Percentiles rank a stretch among this genome's conserved stretches.
Conservation (phyloP, 2,329 filamentous ascomycete genomes). For the Cladosporium colombiae region DNA sequence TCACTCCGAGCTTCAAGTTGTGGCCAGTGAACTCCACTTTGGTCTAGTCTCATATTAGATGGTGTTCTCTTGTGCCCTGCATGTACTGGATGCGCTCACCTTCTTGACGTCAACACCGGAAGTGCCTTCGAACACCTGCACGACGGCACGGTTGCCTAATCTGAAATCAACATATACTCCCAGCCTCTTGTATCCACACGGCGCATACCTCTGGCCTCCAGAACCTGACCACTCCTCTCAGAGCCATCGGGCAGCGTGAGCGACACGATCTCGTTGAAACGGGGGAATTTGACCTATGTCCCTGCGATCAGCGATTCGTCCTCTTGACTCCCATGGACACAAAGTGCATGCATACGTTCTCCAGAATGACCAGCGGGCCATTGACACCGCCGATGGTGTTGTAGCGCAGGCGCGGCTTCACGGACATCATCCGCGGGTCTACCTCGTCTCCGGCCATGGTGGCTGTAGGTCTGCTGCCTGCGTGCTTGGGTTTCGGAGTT, state of each 20-base stretch:
- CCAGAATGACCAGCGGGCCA: conserved; percentile 93
- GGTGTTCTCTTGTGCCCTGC: neutral
- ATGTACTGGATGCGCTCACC: conserved; percentile 46
- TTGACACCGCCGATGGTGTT: conserved; percentile 99
- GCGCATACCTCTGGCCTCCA: conserved; percentile 87
- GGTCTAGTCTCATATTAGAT: conserved; percentile 58
- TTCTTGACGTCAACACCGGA: conserved; percentile 98
- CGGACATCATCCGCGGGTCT: conserved; percentile 54
- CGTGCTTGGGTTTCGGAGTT: neutral
- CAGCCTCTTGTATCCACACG: neutral
- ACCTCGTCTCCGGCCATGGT: conserved; percentile 38
- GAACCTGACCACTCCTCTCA: conserved; percentile 88
- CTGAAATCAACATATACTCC: conserved; percentile 19
- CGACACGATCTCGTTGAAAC: conserved; percentile 97
- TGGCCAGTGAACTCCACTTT: conserved; percentile 97
- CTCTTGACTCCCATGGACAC: neutral
- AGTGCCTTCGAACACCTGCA: conserved; percentile 98
- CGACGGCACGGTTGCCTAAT: conserved; percentile 85
- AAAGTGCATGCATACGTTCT: conserved; percentile 69
- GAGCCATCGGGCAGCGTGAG: conserved; percentile 94
- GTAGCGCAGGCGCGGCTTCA: conserved; percentile 80
- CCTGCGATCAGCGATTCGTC: conserved; percentile 20
- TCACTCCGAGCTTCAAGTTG: conserved; percentile 97
- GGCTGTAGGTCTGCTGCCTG: conserved; percentile 17
- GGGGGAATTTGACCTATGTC: conserved; percentile 87